These are phyloP conservation scores for Pestalotiopsis sp. DNA, from an alignment of 2,329 filamentous ascomycete species.

Conservation along the genomic window DNA sequence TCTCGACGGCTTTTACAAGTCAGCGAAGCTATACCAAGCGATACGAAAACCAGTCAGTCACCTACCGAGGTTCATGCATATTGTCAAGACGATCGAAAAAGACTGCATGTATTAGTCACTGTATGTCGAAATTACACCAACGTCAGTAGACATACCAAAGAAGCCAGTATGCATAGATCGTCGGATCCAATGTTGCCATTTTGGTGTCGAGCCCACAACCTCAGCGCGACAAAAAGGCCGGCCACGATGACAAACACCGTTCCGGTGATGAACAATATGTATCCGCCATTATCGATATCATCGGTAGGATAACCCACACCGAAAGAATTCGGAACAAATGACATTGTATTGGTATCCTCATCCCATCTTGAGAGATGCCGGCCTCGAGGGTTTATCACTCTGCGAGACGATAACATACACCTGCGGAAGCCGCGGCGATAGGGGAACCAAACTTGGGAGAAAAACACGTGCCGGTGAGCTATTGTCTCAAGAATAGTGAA, in stretches of 20 bases:
- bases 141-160: background rate
- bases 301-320: background rate
- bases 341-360: background rate
- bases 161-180: background rate
- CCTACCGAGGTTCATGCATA: background rate
- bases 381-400: background rate
- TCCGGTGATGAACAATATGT: background rate
- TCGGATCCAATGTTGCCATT: background rate
- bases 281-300: background rate
- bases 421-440: background rate
- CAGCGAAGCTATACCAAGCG: background rate
- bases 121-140: background rate
- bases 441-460: background rate
- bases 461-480: background rate
- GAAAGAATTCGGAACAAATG: conserved; percentile 1
- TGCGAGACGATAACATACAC: background rate
- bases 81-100: background rate
- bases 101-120: background rate
- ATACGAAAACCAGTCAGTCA: background rate
- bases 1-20: background rate
- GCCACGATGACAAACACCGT: background rate
- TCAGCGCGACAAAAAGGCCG: background rate
- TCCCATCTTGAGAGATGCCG: background rate
- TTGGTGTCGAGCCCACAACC: background rate
- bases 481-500: background rate